Evolutionary conservation across 2,329 filamentous ascomycete species (phyloP), one percentile per base, ranked within the genome.

Genomic region (Nigrospora osmanthi): DNA sequence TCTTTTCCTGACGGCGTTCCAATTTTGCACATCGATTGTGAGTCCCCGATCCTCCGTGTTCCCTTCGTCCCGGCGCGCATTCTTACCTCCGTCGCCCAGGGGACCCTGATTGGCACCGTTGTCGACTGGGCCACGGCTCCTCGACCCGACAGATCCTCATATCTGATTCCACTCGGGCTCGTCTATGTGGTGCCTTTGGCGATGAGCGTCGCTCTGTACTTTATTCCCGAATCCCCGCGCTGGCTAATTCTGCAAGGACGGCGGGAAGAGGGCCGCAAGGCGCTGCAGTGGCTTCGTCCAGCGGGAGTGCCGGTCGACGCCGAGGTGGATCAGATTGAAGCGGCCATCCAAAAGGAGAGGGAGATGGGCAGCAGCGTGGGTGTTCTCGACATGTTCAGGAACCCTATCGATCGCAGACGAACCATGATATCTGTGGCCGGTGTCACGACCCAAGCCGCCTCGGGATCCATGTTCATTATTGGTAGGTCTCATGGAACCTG

Each of bases 21-120:
- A 72, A 48, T 70, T 71, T 50, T 73, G 66, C 56, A 71, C 69
- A 4, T 69, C 67, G 1, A 62, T 73, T 38, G 68, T 69, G 51
- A 47, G 52, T 43, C 6, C 23, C 2, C 11, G 6, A 33, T n/a
- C 15, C 15, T 12, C 11, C 5, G 30, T 7, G 11, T 19, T 43
- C 31, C 11, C 14, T 11, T 6, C 19, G 42, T 28, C 11, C 13
- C 11, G 6, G 30, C 16, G 38, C n/a, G 12, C 14, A 6, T 11
- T 10, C 33, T 40, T 4, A 42, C 10, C 12, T 23, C 65, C 58
- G 23, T 52, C 17, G 14, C 11, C 4, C 23, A 58, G 60, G 71
- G 72, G 6, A 69, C 69, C 4, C 63, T 75, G 16, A 62, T 68
- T 37, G 65, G 65, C 39, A 65, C 61, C 14, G 59, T 68, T 46